Conservation (phyloP, 164 flowering plant genomes). For the Malania oleifera region DNA sequence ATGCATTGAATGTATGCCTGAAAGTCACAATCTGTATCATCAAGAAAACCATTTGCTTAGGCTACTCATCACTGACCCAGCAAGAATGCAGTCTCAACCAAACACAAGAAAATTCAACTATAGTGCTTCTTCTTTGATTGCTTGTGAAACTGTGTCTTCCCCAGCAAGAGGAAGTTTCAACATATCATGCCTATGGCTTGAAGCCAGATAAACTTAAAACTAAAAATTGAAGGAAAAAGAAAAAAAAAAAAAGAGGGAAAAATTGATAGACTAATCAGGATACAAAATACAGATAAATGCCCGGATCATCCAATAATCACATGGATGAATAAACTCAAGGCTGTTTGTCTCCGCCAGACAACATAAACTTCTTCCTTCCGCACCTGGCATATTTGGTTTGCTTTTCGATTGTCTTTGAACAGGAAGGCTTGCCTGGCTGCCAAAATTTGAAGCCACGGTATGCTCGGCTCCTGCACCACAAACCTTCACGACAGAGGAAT, state of each 20-base stretch:
- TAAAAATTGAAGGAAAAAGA: background rate
- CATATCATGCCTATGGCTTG: background rate
- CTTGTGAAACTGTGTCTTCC: conserved; percentile 5
- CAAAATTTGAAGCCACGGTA: background rate
- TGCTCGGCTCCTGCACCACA: background rate
- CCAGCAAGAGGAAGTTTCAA: background rate
- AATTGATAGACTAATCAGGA: background rate
- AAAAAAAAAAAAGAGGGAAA: background rate
- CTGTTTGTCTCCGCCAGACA: too few relatives aligned
- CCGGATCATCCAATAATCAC: background rate
- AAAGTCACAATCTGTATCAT: too few relatives aligned
- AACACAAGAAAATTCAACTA: too few relatives aligned
- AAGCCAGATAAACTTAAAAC: background rate
- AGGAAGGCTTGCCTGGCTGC: conserved; percentile 1
- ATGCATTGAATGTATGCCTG: too few relatives aligned
- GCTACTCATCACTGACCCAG: too few relatives aligned
- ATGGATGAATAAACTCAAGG: too few relatives aligned
- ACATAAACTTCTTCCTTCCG: too few relatives aligned
- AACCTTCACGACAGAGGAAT: background rate
- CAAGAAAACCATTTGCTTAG: too few relatives aligned
- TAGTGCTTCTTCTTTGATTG: background rate
- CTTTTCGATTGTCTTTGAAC: background rate
- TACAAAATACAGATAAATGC: background rate
- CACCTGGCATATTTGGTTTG: too few relatives aligned
- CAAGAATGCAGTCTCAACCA: too few relatives aligned